These are phyloP conservation scores for Cladosporium colombiae DNA, from an alignment of 2,329 filamentous ascomycete genomes.

Conservation along the genomic window DNA sequence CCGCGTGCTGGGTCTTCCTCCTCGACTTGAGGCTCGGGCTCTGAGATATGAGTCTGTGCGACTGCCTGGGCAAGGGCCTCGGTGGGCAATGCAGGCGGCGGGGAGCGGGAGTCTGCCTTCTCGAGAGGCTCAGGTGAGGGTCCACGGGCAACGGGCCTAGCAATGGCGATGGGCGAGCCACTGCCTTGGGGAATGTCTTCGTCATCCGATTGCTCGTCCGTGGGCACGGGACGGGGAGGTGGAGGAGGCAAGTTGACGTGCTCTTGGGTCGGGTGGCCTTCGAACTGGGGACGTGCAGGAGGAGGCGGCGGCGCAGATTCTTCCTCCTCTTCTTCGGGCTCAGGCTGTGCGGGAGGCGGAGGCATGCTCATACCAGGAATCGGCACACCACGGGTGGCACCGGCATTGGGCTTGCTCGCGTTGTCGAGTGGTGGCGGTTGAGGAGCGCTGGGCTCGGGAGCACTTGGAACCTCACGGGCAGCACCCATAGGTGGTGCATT, in stretches of 20 bases:
- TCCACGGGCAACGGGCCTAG: slow-evolving; percentile 76
- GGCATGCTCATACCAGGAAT: slow-evolving; percentile 71
- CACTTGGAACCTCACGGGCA: slow-evolving; percentile 44
- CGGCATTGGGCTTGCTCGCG: slow-evolving; percentile 67
- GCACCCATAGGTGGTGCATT: slow-evolving; percentile 64
- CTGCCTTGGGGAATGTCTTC: slow-evolving; percentile 49
- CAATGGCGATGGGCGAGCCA: slow-evolving; percentile 78
- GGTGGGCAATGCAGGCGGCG: slow-evolving; percentile 62
- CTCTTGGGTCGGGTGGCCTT: slow-evolving; percentile 54
- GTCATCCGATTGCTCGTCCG: slow-evolving; percentile 34
- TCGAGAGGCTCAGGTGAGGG: slow-evolving; percentile 52
- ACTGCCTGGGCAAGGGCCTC: slow-evolving; percentile 63
- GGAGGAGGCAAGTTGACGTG: slow-evolving; percentile 49
- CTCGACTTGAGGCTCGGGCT: slow-evolving; percentile 63
- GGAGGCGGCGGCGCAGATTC: slow-evolving; percentile 1
- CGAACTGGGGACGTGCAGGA: slow-evolving; percentile 24
- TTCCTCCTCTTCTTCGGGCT: slow-evolving; percentile 25
- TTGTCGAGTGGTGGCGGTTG: slow-evolving; percentile 64
- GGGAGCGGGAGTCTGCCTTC: slow-evolving; percentile 49
- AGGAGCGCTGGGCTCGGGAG: slow-evolving; percentile 46
- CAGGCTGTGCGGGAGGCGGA: slow-evolving; percentile 41
- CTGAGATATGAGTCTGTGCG: slow-evolving; percentile 64
- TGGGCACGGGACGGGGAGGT: slow-evolving; percentile 43
- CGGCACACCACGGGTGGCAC: slow-evolving; percentile 62
- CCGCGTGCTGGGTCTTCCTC: slow-evolving; percentile 58